Evolutionary conservation across 75 land plant species (phyloP), one percentile per base, ranked within the genome.

Genomic region (Adiantum capillusveneris): DNA sequence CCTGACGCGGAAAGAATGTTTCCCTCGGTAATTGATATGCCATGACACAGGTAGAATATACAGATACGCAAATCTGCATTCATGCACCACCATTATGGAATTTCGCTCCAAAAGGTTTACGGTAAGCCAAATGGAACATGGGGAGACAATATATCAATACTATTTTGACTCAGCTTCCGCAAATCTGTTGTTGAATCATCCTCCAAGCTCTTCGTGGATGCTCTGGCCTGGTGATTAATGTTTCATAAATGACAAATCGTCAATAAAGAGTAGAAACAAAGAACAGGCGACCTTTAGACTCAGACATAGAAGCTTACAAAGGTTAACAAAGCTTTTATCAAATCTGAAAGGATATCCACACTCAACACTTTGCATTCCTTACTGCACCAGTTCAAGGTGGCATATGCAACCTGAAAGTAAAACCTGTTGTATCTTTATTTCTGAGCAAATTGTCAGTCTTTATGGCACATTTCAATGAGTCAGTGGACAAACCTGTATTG

Each of bases 61-160:
- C 65, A 64, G 11, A 64, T 19, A 5, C 65, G 65, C 29, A 64
- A 24, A 64, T 64, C 65, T 64, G 65, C 50, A n/a, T 25, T 24
- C 25, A 53, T 19, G 24, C 14, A 53, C 16, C 21, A 53, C 56
- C 21, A n/a, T n/a, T n/a, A n/a, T n/a, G n/a, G n/a, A n/a, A n/a
- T n/a, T n/a, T n/a, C n/a, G n/a, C n/a, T n/a, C n/a, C n/a, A n/a
- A n/a, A n/a, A n/a, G n/a, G n/a, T n/a, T n/a, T n/a, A n/a, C n/a
- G n/a, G n/a, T n/a, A n/a, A n/a, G n/a, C n/a, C n/a, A n/a, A n/a
- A n/a, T n/a, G n/a, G n/a, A n/a, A n/a, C n/a, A n/a, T n/a, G n/a
- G n/a, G n/a, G n/a, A n/a, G n/a, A n/a, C n/a, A n/a, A n/a, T 12
- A 53, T 25, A 31, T 14, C 11, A 34, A 18, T 30, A 59, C 61